Percentiles rank a stretch among this genome's conserved stretches.
These are phyloP conservation scores for Apium graveolens DNA, from an alignment of 129 eudicot species.

Conservation along the genomic window DNA sequence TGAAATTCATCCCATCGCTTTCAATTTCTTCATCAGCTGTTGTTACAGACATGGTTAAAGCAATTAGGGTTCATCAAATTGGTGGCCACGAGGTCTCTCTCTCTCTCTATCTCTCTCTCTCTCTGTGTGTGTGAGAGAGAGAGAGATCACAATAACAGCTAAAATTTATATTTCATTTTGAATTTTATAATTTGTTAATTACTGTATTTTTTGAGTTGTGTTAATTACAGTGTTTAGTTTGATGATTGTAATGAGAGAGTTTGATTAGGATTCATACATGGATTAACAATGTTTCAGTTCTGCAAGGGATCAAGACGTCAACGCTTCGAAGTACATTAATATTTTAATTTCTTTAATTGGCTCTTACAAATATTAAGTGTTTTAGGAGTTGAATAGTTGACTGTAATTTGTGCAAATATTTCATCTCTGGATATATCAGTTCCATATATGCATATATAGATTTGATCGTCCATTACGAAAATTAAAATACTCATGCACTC, in stretches of 20 bases:
- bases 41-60: constrained; percentile 48
- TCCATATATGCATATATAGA: not conserved
- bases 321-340: not conserved
- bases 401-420: no score
- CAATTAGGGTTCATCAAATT: constrained; percentile 47
- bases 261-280: not conserved
- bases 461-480: not conserved
- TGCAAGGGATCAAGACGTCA: not conserved
- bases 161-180: not conserved
- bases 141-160: no score
- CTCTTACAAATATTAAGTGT: not conserved
- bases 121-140: constrained; percentile 1
- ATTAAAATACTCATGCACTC: not conserved
- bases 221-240: not conserved
- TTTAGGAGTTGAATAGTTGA: not conserved
- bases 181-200: not conserved
- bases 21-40: constrained; percentile 7
- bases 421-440: no score
- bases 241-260: not conserved
- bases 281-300: not conserved
- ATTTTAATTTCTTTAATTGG: not conserved
- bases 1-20: not conserved
- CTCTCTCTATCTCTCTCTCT: constrained; percentile 14
- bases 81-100: constrained; percentile 62
- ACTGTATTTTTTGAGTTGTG: not conserved